Evolutionary conservation across 2,329 filamentous ascomycete genomes (phyloP).

Genomic region (Aspergillus tanneri): DNA sequence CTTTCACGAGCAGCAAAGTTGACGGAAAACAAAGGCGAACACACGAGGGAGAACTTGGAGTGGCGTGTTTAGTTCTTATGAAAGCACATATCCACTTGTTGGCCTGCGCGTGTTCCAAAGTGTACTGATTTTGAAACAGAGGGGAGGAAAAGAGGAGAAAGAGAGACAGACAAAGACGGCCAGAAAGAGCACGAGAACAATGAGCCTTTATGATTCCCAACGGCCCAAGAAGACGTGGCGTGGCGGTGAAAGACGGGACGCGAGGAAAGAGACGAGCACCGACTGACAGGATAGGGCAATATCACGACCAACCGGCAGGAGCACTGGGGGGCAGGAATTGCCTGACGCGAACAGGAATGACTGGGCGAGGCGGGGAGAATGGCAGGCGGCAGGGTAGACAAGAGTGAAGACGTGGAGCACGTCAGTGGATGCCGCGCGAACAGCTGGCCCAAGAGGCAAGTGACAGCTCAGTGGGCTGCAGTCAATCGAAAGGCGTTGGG

Average conservation of each 20-base stretch:
- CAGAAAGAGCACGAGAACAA: background rate
- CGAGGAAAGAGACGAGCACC: conserved; percentile 1
- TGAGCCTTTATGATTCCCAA: conserved; percentile 11
- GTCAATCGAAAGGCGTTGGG: conserved; percentile 29
- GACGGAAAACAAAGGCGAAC: conserved; percentile 14
- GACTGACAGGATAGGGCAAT: too few relatives aligned
- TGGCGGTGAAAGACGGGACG: conserved; percentile 18
- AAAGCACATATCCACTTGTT: too few relatives aligned
- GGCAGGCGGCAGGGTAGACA: conserved; percentile 22
- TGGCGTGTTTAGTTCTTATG: too few relatives aligned
- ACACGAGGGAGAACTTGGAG: conserved; percentile 9
- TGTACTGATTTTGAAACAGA: background rate
- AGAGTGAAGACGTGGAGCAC: conserved; percentile 24
- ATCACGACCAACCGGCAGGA: conserved; percentile 15
- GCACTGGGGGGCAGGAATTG: conserved; percentile 4
- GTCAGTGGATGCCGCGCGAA: conserved; percentile 17
- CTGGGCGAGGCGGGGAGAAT: conserved; percentile 9
- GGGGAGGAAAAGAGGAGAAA: background rate
- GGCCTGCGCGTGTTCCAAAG: too few relatives aligned
- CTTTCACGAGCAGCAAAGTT: conserved; percentile 21
- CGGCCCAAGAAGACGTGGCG: conserved; percentile 14
- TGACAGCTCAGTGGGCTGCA: conserved; percentile 23
- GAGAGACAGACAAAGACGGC: background rate
- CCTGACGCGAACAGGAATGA: conserved; percentile 1
- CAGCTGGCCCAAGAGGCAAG: conserved; percentile 15